Evolutionary conservation across 2,329 filamentous ascomycete genomes (phyloP).

Genomic region (Hirsutella thompsonii): DNA sequence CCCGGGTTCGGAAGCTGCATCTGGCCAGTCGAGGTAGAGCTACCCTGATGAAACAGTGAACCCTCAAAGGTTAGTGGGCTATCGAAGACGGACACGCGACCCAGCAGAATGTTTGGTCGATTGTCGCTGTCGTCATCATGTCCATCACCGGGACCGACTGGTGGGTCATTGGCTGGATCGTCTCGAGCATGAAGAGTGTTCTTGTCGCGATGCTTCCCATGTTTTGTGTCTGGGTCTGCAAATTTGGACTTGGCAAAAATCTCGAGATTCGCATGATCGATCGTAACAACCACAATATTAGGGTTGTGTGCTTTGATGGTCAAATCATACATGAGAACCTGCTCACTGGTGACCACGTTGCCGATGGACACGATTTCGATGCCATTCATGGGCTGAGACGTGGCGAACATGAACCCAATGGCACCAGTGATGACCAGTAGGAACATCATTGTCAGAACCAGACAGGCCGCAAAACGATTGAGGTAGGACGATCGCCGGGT

Average conservation of each 20-base stretch:
- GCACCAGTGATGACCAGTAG: constrained; percentile 73
- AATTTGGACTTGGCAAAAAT: constrained; percentile 91
- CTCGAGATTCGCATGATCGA: constrained; percentile 79
- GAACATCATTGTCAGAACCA: constrained; percentile 72
- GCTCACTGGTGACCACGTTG: constrained; percentile 85
- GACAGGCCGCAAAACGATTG: constrained; percentile 70
- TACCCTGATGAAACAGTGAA: constrained; percentile 66
- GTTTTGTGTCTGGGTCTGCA: constrained; percentile 56
- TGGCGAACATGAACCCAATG: constrained; percentile 80
- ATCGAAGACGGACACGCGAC: constrained; percentile 75
- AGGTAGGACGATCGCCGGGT: constrained; percentile 49
- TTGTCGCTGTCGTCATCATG: constrained; percentile 52
- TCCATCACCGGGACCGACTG: constrained; percentile 15
- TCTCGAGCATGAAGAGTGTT: constrained; percentile 14
- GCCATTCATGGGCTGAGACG: constrained; percentile 72
- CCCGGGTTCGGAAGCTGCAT: constrained; percentile 73
- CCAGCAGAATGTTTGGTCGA: constrained; percentile 76
- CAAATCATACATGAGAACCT: constrained; percentile 90
- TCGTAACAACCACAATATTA: constrained; percentile 77
- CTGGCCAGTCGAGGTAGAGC: constrained; percentile 65
- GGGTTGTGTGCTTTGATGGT: constrained; percentile 82
- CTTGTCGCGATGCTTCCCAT: constrained; percentile 32
- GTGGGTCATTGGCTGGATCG: constrained; percentile 23
- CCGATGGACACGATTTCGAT: constrained; percentile 70
- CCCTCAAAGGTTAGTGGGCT: constrained; percentile 82